phyloP scores from a whole-genome alignment of 768 basidiomycete genomes.

The Psilocybe cyanescens region DNA sequence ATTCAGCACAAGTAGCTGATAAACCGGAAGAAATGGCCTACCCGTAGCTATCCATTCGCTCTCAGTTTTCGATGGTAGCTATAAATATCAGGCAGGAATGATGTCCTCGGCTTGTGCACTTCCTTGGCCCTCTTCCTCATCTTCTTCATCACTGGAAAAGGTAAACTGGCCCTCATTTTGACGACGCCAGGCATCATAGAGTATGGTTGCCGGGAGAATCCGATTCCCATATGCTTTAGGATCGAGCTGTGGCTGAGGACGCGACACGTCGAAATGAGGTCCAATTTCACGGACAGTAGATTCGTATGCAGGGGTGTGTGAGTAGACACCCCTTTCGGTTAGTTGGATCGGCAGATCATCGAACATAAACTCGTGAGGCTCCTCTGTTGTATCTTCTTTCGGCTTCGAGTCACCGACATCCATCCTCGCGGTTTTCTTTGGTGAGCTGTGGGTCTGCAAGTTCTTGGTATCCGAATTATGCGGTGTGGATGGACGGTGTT shows the following conservation, averaged over 20 bases:
- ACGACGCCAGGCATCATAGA: slow-evolving; percentile 24
- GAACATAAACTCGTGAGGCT: slow-evolving; percentile 4
- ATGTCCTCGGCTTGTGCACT: neutral
- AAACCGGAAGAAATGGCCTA: no score
- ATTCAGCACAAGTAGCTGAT: no score
- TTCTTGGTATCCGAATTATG: neutral
- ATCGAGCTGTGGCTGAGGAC: slow-evolving; percentile 26
- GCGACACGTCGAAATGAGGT: slow-evolving; percentile 19
- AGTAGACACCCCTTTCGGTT: slow-evolving; percentile 5
- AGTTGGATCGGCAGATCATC: slow-evolving; percentile 15
- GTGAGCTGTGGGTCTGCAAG: slow-evolving; percentile 1
- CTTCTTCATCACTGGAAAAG: slow-evolving; percentile 4
- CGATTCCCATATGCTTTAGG: slow-evolving; percentile 15
- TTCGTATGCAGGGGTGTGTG: neutral
- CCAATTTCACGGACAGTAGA: slow-evolving; percentile 6
- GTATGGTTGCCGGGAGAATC: slow-evolving; percentile 20
- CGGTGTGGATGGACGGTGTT: slow-evolving; percentile 1
- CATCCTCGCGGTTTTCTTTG: slow-evolving; percentile 12
- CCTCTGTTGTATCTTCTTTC: neutral
- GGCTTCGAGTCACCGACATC: neutral
- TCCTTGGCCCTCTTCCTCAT: slow-evolving; percentile 2
- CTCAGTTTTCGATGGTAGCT: no score
- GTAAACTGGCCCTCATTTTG: slow-evolving; percentile 15
- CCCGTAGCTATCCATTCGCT: no score
- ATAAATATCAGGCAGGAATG: no score